Base-by-base conservation (phyloP, 352 stramenopile genomes). In the Phytophthora syringae region DNA sequence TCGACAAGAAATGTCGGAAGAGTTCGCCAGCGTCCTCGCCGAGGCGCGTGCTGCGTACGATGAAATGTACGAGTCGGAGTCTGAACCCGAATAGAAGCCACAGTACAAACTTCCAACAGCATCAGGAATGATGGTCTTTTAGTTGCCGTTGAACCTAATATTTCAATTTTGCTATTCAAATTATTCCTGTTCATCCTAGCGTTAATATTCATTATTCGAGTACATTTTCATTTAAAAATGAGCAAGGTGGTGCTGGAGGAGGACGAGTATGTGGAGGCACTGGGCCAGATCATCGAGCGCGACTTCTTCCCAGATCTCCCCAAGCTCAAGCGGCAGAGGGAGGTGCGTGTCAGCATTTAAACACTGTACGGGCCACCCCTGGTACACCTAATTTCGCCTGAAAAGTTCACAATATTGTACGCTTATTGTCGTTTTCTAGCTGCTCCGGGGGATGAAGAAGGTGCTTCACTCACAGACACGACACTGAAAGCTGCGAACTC, bases 241-340 rank as follows among this genome's bases (percentile, higher is more conserved):
- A 75, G 52, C 47, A 72, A 76, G 63, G 76, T 82, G 59, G 69
- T 93, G 66, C 70, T 95, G 27, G 86, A 95, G 42, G 88, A 95
- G 63, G 88, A 95, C 16, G 72, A 76, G 57, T 95, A 94, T 54
- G 86, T 94, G 25, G 78, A 85, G 64, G 64, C 67, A 37, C 67
- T 95, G 24, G 88, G 79, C 47, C 70, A 77, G 53, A 94, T 95
- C 58, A 94, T 95, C 63, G 82, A 95, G 77, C 86, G 88, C 49
- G 86, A 93, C 70, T 95, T 94, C 78, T 95, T 95, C 65, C 88
- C 88, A 25, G 86, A 93, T 56, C 72, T 94, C 2, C 52, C 69
- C 11, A 69, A 61, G 34, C 79, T 95, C 42, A 80, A 87, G 48
- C 43, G 56, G n/a, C 80, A 89, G 53, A 80, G 68, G 18, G 65